Evolutionary conservation across 208 protist species (phyloP).

Genomic region (Angomonas ambiguus): DNA sequence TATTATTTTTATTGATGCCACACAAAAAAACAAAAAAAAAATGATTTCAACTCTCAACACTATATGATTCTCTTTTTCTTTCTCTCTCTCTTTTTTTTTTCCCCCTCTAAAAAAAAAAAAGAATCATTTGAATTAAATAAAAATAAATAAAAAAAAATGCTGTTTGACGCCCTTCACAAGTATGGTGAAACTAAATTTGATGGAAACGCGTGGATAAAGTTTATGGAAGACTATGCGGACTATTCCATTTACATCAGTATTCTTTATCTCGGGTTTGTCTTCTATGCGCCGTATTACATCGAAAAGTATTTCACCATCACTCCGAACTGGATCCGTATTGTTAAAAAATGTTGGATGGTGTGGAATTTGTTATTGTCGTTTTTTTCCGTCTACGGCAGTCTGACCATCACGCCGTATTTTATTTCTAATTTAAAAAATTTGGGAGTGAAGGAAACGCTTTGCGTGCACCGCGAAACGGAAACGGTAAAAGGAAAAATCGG

Average conservation of each 20-base stretch:
- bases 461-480: conserved; percentile 35
- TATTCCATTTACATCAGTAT: conserved; percentile 41
- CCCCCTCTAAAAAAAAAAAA: background rate
- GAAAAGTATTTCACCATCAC: conserved; percentile 23
- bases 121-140: background rate
- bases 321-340: conserved; percentile 22
- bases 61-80: conserved; percentile 18
- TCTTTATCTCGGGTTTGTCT: conserved; percentile 45
- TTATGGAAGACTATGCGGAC: conserved; percentile 57
- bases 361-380: conserved; percentile 86
- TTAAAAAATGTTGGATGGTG: conserved; percentile 49
- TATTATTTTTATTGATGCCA: background rate
- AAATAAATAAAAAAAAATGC: background rate
- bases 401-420: conserved; percentile 54
- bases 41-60: background rate
- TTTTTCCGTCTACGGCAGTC: conserved; percentile 70
- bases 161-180: conserved; percentile 21
- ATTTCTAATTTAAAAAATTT: conserved; percentile 21
- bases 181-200: conserved; percentile 53
- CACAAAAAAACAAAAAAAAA: conserved; percentile 4
- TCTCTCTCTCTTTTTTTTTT: conserved; percentile 6
- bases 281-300: conserved; percentile 27
- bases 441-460: conserved; percentile 53
- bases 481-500: conserved; percentile 40
- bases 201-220: conserved; percentile 47